Evolutionary conservation across 371 early-diverging fungal genomes (phyloP).

Genomic region (Nematocida major): DNA sequence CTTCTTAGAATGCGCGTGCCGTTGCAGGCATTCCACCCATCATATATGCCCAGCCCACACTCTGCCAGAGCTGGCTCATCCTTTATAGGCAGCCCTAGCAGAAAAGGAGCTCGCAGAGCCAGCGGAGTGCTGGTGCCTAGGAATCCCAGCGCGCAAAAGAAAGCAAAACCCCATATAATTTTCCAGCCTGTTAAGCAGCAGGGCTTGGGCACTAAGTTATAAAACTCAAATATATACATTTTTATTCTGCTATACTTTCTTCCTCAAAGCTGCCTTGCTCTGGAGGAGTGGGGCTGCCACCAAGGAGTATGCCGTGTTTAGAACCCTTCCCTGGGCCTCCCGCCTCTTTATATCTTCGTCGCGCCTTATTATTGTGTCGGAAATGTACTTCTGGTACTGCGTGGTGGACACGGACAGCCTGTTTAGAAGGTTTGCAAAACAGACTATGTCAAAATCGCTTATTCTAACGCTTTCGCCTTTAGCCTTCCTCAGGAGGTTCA

Average conservation of each 20-base stretch:
- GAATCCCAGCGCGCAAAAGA: too few species aligned
- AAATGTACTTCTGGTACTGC: slow-evolving; percentile 14
- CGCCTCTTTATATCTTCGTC: background rate
- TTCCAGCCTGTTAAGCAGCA: too few species aligned
- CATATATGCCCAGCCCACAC: too few species aligned
- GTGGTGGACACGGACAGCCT: background rate
- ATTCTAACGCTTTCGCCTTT: background rate
- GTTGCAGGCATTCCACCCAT: too few species aligned
- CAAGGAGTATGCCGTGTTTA: background rate
- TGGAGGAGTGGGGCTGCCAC: background rate
- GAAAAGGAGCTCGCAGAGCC: too few species aligned
- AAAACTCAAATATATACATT: background rate
- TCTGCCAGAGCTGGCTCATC: too few species aligned
- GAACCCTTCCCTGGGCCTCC: background rate
- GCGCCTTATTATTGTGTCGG: background rate
- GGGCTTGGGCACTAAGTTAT: too few species aligned
- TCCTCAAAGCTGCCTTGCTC: background rate
- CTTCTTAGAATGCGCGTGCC: too few species aligned
- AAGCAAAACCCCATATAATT: too few species aligned
- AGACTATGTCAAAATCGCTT: background rate
- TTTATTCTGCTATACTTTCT: background rate
- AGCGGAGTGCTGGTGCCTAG: too few species aligned
- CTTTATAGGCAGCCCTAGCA: background rate
- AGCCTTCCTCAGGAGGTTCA: background rate
- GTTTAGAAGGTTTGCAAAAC: slow-evolving; percentile 30